phyloP scores from a whole-genome alignment of 495 filamentous ascomycete species.

The Penicillium ochrochloron region DNA sequence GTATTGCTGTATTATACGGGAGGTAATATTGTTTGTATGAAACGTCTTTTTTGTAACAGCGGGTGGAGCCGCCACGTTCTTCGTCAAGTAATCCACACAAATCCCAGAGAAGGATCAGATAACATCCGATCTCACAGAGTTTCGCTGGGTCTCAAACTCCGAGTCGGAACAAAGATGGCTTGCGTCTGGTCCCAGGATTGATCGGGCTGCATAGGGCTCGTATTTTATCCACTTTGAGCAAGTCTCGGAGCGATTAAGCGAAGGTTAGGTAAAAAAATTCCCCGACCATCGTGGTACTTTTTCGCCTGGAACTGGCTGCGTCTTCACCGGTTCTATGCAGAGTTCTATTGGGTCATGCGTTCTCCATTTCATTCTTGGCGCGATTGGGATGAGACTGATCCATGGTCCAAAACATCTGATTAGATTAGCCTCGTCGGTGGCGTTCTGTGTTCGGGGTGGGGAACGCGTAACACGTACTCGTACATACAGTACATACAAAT shows the following conservation, averaged over 20 bases:
- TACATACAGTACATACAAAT: background rate
- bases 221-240: background rate
- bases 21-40: background rate
- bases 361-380: background rate
- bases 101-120: slow-evolving; percentile 1
- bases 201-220: background rate
- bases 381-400: background rate
- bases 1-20: background rate
- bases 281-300: background rate
- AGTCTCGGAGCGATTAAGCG: background rate
- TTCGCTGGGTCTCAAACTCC: background rate
- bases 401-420: slow-evolving; percentile 5
- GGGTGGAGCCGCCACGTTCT: background rate
- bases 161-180: background rate
- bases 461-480: background rate
- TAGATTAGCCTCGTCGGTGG: slow-evolving; percentile 8
- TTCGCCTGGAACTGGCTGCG: background rate
- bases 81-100: background rate
- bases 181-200: background rate
- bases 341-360: background rate
- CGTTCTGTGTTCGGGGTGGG: background rate
- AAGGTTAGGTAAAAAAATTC: background rate
- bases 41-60: background rate
- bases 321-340: background rate
- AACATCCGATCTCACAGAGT: background rate